Base-by-base conservation (phyloP, 2,329 filamentous ascomycete species). In the Dendrostoma leiphaemia region DNA sequence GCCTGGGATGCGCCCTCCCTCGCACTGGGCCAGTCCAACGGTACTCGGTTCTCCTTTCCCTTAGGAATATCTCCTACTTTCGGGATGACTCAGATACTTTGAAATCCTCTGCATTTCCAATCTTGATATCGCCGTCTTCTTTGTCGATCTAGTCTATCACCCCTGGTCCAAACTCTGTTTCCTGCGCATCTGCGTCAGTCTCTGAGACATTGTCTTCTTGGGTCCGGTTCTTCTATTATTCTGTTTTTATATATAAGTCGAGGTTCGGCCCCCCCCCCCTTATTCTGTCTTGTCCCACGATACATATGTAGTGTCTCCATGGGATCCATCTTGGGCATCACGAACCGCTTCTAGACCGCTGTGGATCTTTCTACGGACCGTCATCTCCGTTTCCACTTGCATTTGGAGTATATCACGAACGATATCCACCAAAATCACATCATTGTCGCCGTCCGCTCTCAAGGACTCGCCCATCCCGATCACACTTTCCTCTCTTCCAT, bases 81-180 rank as follows among this genome's bases (percentile, higher is more conserved):
- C 51, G 51, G 34, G 46, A 54, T 54, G 54, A 54, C 51, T 54
- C 54, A 57, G 45, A 48, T 49, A 43, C 24, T 38, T 45, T 54
- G 23, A 34, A 43, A 37, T 29, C 32, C 21, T 49, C 28, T 37
- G 32, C 26, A 57, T 57, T 43, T 40, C 23, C 34, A 50, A 50
- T 37, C 28, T 34, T 15, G 21, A 26, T 2, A 6, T 44, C 47
- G 21, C 29, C 26, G 21, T 17, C 12, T 41, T 26, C 23, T 6
- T n/a, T 29, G 15, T 35, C n/a, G 15, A 23, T 38, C 32, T 38
- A 24, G 35, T 34, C 38, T 29, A n/a, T n/a, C n/a, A n/a, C 19
- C 13, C 24, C 6, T 29, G 4, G 15, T 13, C 38, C 19, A 10
- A n/a, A n/a, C n/a, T n/a, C 51, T 29, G 40, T 40, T 40, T 28